A percentile compares a stretch with the other conserved stretches of the same genome.
Evolutionary conservation across 1,139 yeast species (phyloP).

Genomic region (Geotrichum klebahnii): DNA sequence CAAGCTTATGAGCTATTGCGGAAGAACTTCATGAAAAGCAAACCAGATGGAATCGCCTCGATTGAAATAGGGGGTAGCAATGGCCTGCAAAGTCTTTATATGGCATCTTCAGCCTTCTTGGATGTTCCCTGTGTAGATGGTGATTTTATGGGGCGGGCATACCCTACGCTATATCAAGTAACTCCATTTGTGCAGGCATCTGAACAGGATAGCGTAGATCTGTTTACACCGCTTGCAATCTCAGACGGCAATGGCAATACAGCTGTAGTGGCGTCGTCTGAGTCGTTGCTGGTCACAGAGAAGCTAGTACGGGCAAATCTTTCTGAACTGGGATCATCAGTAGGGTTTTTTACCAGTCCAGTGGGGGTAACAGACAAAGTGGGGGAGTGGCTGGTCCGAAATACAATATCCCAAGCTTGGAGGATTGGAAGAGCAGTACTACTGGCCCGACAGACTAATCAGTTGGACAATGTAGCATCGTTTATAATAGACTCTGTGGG

Average conservation of each 20-base stretch:
- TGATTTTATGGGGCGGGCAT: slow-evolving; percentile 49
- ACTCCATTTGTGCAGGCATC: slow-evolving; percentile 34
- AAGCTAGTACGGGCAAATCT: slow-evolving; percentile 44
- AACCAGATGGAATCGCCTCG: slow-evolving; percentile 39
- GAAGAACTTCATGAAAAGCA: slow-evolving; percentile 30
- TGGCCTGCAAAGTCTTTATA: slow-evolving; percentile 41
- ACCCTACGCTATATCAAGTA: slow-evolving; percentile 45
- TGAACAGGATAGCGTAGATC: slow-evolving; percentile 30
- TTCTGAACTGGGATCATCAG: slow-evolving; percentile 42
- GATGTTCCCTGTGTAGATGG: slow-evolving; percentile 43
- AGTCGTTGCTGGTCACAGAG: slow-evolving; percentile 40
- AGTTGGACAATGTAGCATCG: slow-evolving; percentile 40
- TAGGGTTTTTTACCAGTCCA: slow-evolving; percentile 43
- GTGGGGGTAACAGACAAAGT: slow-evolving; percentile 35
- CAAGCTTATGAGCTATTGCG: slow-evolving; percentile 39
- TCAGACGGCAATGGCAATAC: slow-evolving; percentile 48
- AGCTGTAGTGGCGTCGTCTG: slow-evolving; percentile 40
- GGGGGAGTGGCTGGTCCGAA: slow-evolving; percentile 23
- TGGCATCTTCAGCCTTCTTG: slow-evolving; percentile 35
- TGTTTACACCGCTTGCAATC: slow-evolving; percentile 41
- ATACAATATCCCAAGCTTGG: slow-evolving; percentile 46
- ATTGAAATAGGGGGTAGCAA: slow-evolving; percentile 48
- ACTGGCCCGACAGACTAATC: slow-evolving; percentile 40
- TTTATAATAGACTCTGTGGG: slow-evolving; percentile 43
- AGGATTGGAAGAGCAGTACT: slow-evolving; percentile 47